Percentiles rank a stretch among this genome's conserved stretches.
Conservation (phyloP, 768 basidiomycete genomes). For the Serpula lacrymans region DNA sequence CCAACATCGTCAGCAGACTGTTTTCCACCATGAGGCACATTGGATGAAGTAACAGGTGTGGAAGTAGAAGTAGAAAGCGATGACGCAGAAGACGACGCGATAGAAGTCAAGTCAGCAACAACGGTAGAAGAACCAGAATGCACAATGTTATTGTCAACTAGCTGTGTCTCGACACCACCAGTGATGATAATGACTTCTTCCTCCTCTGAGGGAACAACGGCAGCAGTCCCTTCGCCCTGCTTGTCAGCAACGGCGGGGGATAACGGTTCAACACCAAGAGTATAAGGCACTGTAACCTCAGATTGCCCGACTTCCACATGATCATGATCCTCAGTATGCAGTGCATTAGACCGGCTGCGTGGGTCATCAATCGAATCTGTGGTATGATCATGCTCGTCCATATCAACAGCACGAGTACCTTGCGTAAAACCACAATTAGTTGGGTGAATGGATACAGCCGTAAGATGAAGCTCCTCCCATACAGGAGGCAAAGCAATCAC, state of each 20-base stretch:
- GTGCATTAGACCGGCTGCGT: slow-evolving; percentile 11
- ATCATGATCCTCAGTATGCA: slow-evolving; percentile 16
- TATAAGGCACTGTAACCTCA: slow-evolving; percentile 21
- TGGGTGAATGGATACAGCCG: slow-evolving; percentile 43
- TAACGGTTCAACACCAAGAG: slow-evolving; percentile 10
- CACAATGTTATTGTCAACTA: slow-evolving; percentile 14
- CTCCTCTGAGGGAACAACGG: slow-evolving; percentile 17
- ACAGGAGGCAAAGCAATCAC: slow-evolving; percentile 44
- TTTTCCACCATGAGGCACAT: slow-evolving; percentile 39
- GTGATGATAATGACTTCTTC: slow-evolving; percentile 10
- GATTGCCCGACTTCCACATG: slow-evolving; percentile 20
- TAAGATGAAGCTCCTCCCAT: slow-evolving; percentile 40
- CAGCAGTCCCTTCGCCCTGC: slow-evolving; percentile 18
- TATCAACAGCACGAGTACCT: slow-evolving; percentile 43
- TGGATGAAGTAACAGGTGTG: slow-evolving; percentile 32
- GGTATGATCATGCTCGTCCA: slow-evolving; percentile 31
- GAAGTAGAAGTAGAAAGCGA: slow-evolving; percentile 48
- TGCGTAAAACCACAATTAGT: slow-evolving; percentile 57
- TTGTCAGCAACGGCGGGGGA: slow-evolving; percentile 16
- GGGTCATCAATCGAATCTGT: slow-evolving; percentile 19
- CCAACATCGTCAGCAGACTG: slow-evolving; percentile 46
- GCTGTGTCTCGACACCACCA: slow-evolving; percentile 21
- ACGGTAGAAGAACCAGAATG: slow-evolving; percentile 17
- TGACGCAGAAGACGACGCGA: slow-evolving; percentile 32
- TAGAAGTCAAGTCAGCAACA: slow-evolving; percentile 23